A percentile compares a stretch with the other conserved stretches of the same genome.
These are phyloP conservation scores for Sclerotinia spermophila DNA, from an alignment of 2,329 filamentous ascomycete genomes.

Conservation along the genomic window DNA sequence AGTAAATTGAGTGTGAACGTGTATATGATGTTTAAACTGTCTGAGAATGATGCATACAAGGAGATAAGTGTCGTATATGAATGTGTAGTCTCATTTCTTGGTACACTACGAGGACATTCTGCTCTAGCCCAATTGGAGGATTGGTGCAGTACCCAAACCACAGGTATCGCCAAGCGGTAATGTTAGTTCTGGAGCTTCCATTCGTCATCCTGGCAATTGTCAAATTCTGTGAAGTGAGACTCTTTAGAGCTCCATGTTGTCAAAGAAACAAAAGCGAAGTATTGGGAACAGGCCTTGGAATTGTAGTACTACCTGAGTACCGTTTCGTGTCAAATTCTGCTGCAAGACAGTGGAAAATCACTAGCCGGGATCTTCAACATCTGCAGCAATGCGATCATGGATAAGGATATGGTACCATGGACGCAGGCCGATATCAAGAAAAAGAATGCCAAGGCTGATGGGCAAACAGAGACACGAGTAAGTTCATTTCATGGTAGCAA, in stretches of 20 bases:
- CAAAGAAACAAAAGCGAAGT: too few species aligned
- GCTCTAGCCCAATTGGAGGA: too few species aligned
- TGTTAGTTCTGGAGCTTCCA: too few species aligned
- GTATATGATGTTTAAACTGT: background rate
- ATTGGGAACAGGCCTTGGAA: background rate
- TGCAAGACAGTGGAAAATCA: too few species aligned
- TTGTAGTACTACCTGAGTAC: background rate
- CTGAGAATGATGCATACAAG: background rate
- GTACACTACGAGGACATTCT: too few species aligned
- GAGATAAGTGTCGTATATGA: background rate
- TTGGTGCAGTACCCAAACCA: background rate
- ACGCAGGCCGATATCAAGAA: too few species aligned
- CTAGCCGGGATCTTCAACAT: background rate
- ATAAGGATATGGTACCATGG: too few species aligned
- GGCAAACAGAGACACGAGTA: background rate
- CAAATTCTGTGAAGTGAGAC: too few species aligned
- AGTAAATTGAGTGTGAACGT: background rate
- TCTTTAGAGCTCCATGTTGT: background rate
- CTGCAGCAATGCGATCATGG: background rate
- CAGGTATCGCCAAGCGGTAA: background rate
- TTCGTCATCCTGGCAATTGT: too few species aligned
- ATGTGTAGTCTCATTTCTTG: too few species aligned
- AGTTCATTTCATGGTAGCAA: background rate
- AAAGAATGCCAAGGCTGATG: background rate
- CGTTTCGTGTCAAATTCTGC: background rate